Percentiles rank a stretch among this genome's conserved stretches.
Conservation (phyloP, 306 rosid genomes). For the Lotus japonicus region DNA sequence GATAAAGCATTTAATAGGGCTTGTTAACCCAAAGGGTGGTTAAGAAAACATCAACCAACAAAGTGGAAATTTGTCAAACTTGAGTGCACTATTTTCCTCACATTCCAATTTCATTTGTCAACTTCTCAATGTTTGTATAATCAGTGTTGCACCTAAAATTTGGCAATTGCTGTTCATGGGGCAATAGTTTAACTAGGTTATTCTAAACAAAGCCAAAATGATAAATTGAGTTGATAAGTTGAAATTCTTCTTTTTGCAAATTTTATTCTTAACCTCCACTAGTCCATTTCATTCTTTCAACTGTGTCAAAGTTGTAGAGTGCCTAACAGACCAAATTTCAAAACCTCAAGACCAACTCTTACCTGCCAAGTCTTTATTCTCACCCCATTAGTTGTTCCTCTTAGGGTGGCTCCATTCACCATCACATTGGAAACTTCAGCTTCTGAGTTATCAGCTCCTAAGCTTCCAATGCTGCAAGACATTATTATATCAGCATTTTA, state of each 20-base stretch:
- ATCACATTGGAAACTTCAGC: conserved; percentile 63
- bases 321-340: not conserved
- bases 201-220: not conserved
- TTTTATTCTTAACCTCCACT: not conserved
- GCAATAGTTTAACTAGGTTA: not conserved
- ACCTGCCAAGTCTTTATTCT: conserved; percentile 98
- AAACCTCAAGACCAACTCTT: conserved; percentile 12
- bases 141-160: conserved; percentile 10
- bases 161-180: not conserved
- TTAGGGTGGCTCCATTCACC: conserved; percentile 46
- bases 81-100: conserved; percentile 7
- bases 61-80: conserved; percentile 9
- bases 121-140: not conserved
- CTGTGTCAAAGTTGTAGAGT: not conserved
- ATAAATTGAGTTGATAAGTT: not conserved
- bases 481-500: not conserved
- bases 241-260: not conserved
- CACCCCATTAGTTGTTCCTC: conserved; percentile 72
- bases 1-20: too few species aligned
- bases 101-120: not conserved
- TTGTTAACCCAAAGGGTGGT: too few species aligned
- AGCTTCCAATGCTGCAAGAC: conserved; percentile 70
- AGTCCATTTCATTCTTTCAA: not conserved
- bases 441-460: conserved; percentile 60
- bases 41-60: not conserved